Base-by-base conservation (phyloP, 495 filamentous ascomycete genomes). In the Coniosporium apollinis region DNA sequence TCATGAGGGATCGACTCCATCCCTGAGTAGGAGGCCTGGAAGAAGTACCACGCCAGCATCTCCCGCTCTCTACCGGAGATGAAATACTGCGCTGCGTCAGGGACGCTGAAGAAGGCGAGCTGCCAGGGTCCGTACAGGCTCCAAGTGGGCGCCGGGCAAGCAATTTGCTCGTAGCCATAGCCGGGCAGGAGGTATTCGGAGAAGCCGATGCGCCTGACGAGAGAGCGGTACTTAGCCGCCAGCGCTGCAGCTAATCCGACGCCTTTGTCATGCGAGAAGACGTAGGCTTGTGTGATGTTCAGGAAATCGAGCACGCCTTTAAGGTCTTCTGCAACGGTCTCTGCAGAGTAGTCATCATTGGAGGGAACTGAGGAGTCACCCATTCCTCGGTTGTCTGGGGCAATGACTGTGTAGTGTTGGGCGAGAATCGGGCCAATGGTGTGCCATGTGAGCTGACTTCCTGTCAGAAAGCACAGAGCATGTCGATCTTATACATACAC, bases 401-500 rank as follows among this genome's bases (percentile, higher is more conserved):
- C 57, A 34, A 62, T 60, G 38, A 58, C 56, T 7, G 54, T 62
- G 36, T 69, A 69, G 48, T 69, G 65, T 46, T 72, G 62, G 4
- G 66, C 56, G 21, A 73, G 58, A 35, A 72, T 63, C 8, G 67
- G 71, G 4, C 68, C 68, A 44, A 74, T 62, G 33, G 52, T 58
- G 50, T 64, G 66, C 54, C 67, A 72, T 18, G 63, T 62, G 49
- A 64, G 37, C 45, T 47, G n/a, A n/a, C n/a, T n/a, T n/a, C n/a
- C n/a, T n/a, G n/a, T n/a, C n/a, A 19, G 15, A 41, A 9, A 9
- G 17, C 15, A 17, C 15, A 15, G 4, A 22, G 22, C 15, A 38
- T 19, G 19, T 30, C 8, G 37, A 28, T 4, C 14, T 5, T 3
- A 29, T 5, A 14, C 29, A 33, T 20, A 59, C 35, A 22, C 54